Conservation (phyloP, 1,284 basidiomycete species). For the Tetrapyrgos nigripes region DNA sequence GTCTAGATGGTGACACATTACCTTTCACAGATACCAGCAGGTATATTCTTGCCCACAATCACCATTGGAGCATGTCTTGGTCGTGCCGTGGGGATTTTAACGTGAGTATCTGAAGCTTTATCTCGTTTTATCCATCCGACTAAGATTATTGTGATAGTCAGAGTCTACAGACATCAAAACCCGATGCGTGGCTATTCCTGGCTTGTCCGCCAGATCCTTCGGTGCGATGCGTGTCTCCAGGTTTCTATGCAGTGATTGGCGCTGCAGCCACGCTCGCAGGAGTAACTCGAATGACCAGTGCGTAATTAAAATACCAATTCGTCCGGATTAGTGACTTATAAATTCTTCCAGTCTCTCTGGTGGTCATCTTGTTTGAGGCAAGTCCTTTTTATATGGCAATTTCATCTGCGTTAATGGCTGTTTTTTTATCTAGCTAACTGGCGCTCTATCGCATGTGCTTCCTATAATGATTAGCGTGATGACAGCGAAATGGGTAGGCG, state of each 20-base stretch:
- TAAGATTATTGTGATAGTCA: conserved; percentile 48
- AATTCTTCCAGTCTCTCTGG: conserved; percentile 61
- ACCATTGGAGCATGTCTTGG: conserved; percentile 75
- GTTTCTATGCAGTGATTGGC: conserved; percentile 85
- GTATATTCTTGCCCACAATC: conserved; percentile 78
- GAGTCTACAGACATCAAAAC: conserved; percentile 64
- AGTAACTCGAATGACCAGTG: conserved; percentile 83
- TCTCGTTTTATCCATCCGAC: not conserved
- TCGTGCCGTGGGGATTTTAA: conserved; percentile 71
- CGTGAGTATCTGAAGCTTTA: conserved; percentile 50
- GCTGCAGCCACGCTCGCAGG: conserved; percentile 84
- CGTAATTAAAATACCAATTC: conserved; percentile 25
- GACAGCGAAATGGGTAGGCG: conserved; percentile 79
- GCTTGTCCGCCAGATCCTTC: conserved; percentile 75
- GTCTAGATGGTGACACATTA: not conserved
- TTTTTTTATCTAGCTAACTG: conserved; percentile 56
- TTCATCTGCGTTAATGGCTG: not conserved
- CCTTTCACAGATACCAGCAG: conserved; percentile 64
- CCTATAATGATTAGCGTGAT: conserved; percentile 82
- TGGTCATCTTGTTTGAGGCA: conserved; percentile 78
- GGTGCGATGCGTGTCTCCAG: conserved; percentile 75
- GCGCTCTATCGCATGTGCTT: conserved; percentile 77
- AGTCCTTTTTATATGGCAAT: conserved; percentile 9
- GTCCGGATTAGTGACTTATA: conserved; percentile 1
- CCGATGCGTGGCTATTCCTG: conserved; percentile 70